Percentiles rank a stretch among this genome's conserved stretches.
Conservation (phyloP, 23 red algal species). For the Gracilaria domingensis region DNA sequence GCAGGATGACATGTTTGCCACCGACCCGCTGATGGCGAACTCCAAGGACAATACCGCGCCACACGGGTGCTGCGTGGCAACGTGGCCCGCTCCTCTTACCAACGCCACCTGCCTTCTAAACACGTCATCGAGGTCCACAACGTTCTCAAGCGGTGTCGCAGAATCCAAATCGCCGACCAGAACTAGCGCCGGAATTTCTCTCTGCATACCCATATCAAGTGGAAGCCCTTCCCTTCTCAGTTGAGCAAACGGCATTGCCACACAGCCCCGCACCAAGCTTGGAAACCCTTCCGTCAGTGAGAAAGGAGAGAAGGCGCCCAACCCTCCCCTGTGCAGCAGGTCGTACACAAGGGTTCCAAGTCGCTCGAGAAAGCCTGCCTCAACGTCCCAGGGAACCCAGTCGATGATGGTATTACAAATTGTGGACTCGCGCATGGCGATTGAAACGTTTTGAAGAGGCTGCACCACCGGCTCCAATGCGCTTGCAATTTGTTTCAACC, state of each 20-base stretch:
- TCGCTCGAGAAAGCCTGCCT: not conserved
- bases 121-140: conserved; percentile 3
- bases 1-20: not conserved
- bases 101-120: not conserved
- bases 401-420: not conserved
- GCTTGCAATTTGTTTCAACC: not conserved
- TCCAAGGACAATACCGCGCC: not conserved
- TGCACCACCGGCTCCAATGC: not conserved
- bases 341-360: not conserved
- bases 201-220: not conserved
- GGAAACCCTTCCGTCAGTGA: not conserved
- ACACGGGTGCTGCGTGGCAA: not conserved
- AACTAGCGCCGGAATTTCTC: not conserved
- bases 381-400: conserved; percentile 1
- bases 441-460: not conserved
- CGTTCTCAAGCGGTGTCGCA: not conserved
- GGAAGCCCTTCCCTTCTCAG: conserved; percentile 9
- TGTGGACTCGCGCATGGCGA: not conserved
- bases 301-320: not conserved
- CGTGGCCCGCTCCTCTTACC: not conserved
- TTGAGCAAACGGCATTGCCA: not conserved
- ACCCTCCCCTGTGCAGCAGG: not conserved
- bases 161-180: not conserved
- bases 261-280: not conserved
- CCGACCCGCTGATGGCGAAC: not conserved